A percentile compares a stretch with the other conserved stretches of the same genome.
Evolutionary conservation across 148 eudicot species (phyloP).

Genomic region (Dianthus caryophyllus): DNA sequence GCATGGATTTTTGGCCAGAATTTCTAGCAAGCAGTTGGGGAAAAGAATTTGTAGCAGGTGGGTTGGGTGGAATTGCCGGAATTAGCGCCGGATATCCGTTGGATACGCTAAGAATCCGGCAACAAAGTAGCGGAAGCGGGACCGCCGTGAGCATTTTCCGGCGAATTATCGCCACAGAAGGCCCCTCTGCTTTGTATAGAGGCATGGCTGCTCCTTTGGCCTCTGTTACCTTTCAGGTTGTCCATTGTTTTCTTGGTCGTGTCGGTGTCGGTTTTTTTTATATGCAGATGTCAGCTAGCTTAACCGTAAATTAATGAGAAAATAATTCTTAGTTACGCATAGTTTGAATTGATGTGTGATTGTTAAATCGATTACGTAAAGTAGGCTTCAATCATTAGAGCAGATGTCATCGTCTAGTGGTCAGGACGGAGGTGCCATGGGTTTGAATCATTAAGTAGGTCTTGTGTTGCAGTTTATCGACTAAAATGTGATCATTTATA

Average conservation of each 20-base stretch:
- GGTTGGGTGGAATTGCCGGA: constrained; percentile 84
- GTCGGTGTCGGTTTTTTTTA: not conserved
- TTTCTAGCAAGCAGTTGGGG: constrained; percentile 89
- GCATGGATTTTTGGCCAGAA: constrained; percentile 97
- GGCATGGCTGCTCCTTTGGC: constrained; percentile 95
- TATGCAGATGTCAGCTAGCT: not conserved
- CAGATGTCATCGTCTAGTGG: no score
- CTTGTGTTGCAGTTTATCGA: no score
- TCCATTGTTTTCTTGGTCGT: not conserved
- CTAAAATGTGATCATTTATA: no score
- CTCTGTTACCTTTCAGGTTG: constrained; percentile 87
- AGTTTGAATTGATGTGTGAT: no score
- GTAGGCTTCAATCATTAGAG: no score
- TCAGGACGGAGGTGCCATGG: no score
- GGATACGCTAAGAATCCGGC: constrained; percentile 72
- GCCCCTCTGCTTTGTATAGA: constrained; percentile 57
- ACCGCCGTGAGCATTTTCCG: constrained; percentile 58
- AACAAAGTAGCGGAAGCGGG: constrained; percentile 46
- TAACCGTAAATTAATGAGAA: no score
- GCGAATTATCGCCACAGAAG: constrained; percentile 44
- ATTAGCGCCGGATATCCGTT: constrained; percentile 83
- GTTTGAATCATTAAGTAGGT: no score
- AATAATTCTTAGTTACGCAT: no score
- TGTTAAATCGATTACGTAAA: no score
- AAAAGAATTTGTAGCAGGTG: constrained; percentile 87